Base-by-base conservation (phyloP, 495 filamentous ascomycete genomes). In the Penicillium macrosclerotiorum region DNA sequence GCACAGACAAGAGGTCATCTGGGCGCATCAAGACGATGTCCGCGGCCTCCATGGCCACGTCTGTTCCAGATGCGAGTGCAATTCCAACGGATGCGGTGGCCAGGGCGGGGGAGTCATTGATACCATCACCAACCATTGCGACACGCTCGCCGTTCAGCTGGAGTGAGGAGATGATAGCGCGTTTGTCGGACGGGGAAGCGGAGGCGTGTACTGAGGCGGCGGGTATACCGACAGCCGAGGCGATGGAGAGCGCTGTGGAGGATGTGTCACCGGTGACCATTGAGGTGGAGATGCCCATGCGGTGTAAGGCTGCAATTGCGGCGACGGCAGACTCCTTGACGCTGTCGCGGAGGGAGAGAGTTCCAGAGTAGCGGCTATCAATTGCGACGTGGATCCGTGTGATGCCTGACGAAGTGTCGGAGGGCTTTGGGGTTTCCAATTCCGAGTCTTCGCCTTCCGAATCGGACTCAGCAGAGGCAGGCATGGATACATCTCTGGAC, bases 111-210 rank as follows among this genome's bases (percentile, higher is more conserved):
- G 92, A 96, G 73, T 99, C 93, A 64, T 99, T 99, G 77, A 99
- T 96, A 27, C 93, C 93, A 61, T 99, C 93, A 40, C 93, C 93
- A 17, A 97, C 93, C 93, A 99, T 97, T 53, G 89, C 93, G 17
- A 99, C 88, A 39, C 84, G 73, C 33, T 85, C 77, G 47, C 90
- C 89, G 2, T 65, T 51, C 0, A 71, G 73, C 67, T 96, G 87
- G 26, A 96, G 77, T 33, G 81, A 64, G 13, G 80, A 78, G 63
- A 99, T 80, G 57, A 97, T 94, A 19, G 73, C 70, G 49, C 90
- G 89, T 51, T 99, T 99, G 52, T 93, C 83, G 31, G 87, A 84
- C 1, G 93, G 93, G 5, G 88, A 87, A 24, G 90, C 85, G 12
- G 85, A 85, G 26, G 93, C 89, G 60, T 84, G 83, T 22, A 97